phyloP scores from a whole-genome alignment of 2,329 filamentous ascomycete species.

The Pestalotiopsis sp. region DNA sequence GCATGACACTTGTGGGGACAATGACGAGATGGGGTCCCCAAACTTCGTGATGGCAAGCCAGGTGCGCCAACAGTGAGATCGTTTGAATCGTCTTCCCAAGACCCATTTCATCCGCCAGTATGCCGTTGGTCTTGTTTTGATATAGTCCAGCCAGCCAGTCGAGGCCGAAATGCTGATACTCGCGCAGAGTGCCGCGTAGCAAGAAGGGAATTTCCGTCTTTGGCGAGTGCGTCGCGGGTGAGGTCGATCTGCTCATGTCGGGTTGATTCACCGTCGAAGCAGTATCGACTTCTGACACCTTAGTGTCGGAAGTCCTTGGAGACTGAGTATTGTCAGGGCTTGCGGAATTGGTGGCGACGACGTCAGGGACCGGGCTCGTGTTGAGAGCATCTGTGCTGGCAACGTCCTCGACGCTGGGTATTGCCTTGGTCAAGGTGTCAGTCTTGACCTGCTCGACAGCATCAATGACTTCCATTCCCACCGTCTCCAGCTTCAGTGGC shows the following conservation, averaged over 20 bases:
- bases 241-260: conserved; percentile 33
- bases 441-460: conserved; percentile 21
- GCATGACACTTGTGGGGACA: conserved; percentile 95
- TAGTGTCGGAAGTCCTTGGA: conserved; percentile 50
- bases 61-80: conserved; percentile 87
- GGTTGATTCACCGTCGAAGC: conserved; percentile 37
- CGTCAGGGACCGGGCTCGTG: conserved; percentile 43
- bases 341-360: conserved; percentile 37
- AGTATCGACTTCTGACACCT: conserved; percentile 49
- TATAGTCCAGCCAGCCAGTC: conserved; percentile 97
- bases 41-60: conserved; percentile 84
- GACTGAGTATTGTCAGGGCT: conserved; percentile 49
- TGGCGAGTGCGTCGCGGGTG: conserved; percentile 37
- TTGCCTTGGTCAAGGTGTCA: conserved; percentile 6
- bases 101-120: conserved; percentile 97
- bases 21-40: conserved; percentile 97
- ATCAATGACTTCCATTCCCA: conserved; percentile 24
- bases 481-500: conserved; percentile 20
- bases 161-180: conserved; percentile 95
- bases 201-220: conserved; percentile 80
- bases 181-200: conserved; percentile 82
- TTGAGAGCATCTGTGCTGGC: conserved; percentile 28
- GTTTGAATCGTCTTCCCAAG: conserved; percentile 98
- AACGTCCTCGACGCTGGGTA: conserved; percentile 27
- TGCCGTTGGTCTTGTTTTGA: conserved; percentile 89